Percentiles rank a stretch among this genome's conserved stretches.
phyloP scores from a whole-genome alignment of 2,329 filamentous ascomycete genomes.

The Fusarium sp. region DNA sequence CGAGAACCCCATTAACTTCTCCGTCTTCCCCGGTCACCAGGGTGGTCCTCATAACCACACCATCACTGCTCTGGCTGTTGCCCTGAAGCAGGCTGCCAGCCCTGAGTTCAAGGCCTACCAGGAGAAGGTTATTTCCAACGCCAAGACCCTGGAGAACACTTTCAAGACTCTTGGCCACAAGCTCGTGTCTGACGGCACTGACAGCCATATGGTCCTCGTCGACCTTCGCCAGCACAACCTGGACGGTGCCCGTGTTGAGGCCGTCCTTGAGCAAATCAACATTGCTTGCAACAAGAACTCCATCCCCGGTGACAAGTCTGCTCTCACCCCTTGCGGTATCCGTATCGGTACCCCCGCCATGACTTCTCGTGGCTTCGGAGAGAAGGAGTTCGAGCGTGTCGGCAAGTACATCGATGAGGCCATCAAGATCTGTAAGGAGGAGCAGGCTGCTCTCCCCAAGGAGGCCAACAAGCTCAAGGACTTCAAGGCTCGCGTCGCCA shows the following conservation, averaged over 20 bases:
- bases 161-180: constrained; percentile 92
- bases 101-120: constrained; percentile 96
- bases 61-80: constrained; percentile 95
- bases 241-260: constrained; percentile 95
- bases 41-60: constrained; percentile 99
- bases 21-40: constrained; percentile 98
- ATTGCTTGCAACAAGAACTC: constrained; percentile 99
- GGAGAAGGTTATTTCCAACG: constrained; percentile 89
- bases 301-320: constrained; percentile 96
- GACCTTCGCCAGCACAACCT: constrained; percentile 89
- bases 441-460: constrained; percentile 88
- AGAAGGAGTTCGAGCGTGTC: constrained; percentile 91
- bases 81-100: constrained; percentile 90
- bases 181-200: constrained; percentile 93
- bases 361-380: constrained; percentile 93
- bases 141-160: constrained; percentile 86
- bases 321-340: constrained; percentile 92
- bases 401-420: constrained; percentile 87
- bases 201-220: constrained; percentile 96
- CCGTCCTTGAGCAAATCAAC: constrained; percentile 96
- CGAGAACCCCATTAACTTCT: constrained; percentile 97
- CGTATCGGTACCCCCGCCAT: constrained; percentile 97
- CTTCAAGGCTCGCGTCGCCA: constrained; percentile 92
- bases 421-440: constrained; percentile 89
- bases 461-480: constrained; percentile 99